Percentiles rank a stretch among this genome's conserved stretches.
Conservation (phyloP, 78 protist genomes). For the Creolimax fragrantissima region DNA sequence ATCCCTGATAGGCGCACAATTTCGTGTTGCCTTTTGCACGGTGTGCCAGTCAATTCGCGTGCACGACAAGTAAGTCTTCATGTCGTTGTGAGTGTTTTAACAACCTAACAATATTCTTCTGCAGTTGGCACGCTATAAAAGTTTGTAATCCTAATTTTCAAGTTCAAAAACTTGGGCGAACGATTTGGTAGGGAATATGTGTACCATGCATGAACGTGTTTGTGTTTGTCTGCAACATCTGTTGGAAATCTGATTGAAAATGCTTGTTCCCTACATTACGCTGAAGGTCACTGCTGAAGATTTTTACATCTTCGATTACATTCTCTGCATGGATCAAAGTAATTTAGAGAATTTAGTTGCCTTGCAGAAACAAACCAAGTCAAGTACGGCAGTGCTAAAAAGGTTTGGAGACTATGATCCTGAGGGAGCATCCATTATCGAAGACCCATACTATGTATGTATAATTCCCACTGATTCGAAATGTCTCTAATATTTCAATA, state of each 20-base stretch:
- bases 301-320: not conserved
- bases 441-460: constrained; percentile 1
- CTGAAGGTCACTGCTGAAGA: not conserved
- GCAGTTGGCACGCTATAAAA: no score
- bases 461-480: not conserved
- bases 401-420: not conserved
- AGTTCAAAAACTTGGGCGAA: no score
- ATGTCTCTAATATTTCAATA: not conserved
- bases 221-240: no score
- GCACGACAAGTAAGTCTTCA: not conserved
- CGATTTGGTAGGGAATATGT: no score
- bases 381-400: not conserved
- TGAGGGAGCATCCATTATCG: not conserved
- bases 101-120: no score
- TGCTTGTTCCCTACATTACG: no score
- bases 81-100: not conserved
- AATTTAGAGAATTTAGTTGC: not conserved
- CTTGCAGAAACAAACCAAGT: not conserved
- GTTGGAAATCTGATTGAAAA: no score
- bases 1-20: not conserved
- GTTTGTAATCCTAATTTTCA: no score
- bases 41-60: not conserved
- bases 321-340: not conserved
- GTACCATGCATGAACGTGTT: no score
- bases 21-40: not conserved